Evolutionary conservation across 805 yeast genomes (phyloP), one percentile per base, ranked within the genome.

Genomic region (Yarrowia sp.): DNA sequence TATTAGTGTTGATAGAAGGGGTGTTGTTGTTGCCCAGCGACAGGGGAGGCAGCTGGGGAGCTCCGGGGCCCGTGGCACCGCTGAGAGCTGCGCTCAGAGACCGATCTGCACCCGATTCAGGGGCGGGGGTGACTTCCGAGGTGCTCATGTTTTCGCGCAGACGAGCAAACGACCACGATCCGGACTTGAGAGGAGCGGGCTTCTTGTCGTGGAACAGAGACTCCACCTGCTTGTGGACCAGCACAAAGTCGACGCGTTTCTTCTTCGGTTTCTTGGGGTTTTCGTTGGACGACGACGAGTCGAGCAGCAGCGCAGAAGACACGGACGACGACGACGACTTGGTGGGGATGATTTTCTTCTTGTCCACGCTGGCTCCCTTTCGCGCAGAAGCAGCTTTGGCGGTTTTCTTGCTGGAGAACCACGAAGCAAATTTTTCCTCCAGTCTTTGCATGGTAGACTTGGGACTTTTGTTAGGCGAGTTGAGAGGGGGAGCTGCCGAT

Each of bases 361-460:
- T 54, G 33, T 36, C 33, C 17, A 32, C 32, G 6, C 19, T 14
- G 10, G 58, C 26, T 8, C 22, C 58, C 22, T 51, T 51, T 14
- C 58, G 43, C 19, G 48, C 30, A 16, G 30, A 16, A 4, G 30
- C 36, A 1, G 61, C 11, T 21, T 38, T 54, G n/a, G 35, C 14
- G 14, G 61, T 11, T 26, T 26, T 36, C n/a, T 54, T 54, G 46
- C 35, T 54, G 35, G 61, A 36, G 16, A 54, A 54, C 61, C 61
- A 54, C 61, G 61, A 36, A 11, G 61, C 61, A 54, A 54, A 54
- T 54, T 54, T 54, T 54, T 54, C 61, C 61, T 54, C 61, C 24
- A 54, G 61, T 54, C 61, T 36, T 54, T 54, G 61, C 61, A 54
- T 54, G 61, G 61, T 38, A 17, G 61, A 26, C 61, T 54, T 54